A percentile compares a stretch with the other conserved stretches of the same genome.
These are phyloP conservation scores for Fusarium sp. DNA, from an alignment of 2,329 filamentous ascomycete genomes.

Conservation along the genomic window DNA sequence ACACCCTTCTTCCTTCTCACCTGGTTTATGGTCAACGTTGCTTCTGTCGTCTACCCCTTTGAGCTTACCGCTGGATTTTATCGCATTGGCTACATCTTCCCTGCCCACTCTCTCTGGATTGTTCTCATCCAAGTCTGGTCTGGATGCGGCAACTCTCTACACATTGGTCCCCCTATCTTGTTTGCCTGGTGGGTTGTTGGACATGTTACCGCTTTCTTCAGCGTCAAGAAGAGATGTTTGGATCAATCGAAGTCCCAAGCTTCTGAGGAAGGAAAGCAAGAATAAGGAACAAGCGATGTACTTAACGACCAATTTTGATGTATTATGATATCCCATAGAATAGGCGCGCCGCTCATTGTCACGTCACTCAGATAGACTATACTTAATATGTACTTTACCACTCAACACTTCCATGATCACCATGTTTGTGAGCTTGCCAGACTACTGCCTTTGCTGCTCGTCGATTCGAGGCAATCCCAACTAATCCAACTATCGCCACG, in stretches of 20 bases:
- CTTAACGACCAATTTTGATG: background rate
- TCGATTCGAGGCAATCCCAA: background rate
- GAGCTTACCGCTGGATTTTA: conserved; percentile 56
- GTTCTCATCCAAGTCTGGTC: conserved; percentile 58
- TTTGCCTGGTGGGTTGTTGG: conserved; percentile 55
- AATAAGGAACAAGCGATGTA: background rate
- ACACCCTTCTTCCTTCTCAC: conserved; percentile 58
- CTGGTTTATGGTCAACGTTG: conserved; percentile 57
- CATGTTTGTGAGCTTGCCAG: background rate
- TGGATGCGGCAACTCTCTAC: conserved; percentile 54
- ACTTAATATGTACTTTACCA: background rate
- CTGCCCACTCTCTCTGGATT: conserved; percentile 51
- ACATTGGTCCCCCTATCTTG: conserved; percentile 56
- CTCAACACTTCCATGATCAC: background rate
- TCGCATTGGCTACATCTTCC: conserved; percentile 53
- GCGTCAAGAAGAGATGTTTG: conserved; percentile 43
- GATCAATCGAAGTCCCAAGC: conserved; percentile 16
- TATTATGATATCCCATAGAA: conserved; percentile 5
- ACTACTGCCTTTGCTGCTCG: background rate
- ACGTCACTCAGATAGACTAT: background rate
- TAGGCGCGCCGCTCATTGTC: background rate
- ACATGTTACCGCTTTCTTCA: conserved; percentile 42
- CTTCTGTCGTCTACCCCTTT: conserved; percentile 53
- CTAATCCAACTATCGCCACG: background rate
- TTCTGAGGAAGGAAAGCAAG: conserved; percentile 14